Evolutionary conservation across 805 yeast genomes (phyloP).

Genomic region (Monosporozyma unispora): DNA sequence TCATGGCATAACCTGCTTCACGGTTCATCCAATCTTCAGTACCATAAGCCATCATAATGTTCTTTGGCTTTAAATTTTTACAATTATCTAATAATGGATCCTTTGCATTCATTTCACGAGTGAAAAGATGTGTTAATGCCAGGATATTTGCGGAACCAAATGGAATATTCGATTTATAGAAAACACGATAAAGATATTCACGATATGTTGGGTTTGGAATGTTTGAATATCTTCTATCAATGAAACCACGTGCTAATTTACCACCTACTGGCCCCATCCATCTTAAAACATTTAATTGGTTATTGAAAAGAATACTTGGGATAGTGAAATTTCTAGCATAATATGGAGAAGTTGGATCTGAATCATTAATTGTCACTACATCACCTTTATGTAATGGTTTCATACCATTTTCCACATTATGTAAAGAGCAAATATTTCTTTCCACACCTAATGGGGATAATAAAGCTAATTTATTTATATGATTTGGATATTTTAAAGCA

Average conservation of each 20-base stretch:
- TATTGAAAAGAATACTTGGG: slow-evolving; percentile 26
- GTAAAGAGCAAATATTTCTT: slow-evolving; percentile 52
- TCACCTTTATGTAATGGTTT: slow-evolving; percentile 7
- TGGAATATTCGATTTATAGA: slow-evolving; percentile 10
- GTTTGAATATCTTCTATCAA: slow-evolving; percentile 25
- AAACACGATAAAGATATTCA: slow-evolving; percentile 18
- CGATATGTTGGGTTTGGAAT: slow-evolving; percentile 21
- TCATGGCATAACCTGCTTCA: slow-evolving; percentile 37
- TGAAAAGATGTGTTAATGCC: slow-evolving; percentile 25
- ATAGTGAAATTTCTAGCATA: slow-evolving; percentile 23
- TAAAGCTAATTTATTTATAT: slow-evolving; percentile 46
- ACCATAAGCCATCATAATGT: slow-evolving; percentile 47
- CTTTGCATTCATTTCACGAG: slow-evolving; percentile 40
- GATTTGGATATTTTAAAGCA: slow-evolving; percentile 47
- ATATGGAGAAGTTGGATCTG: slow-evolving; percentile 33
- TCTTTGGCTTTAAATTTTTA: slow-evolving; percentile 27
- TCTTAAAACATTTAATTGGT: slow-evolving; percentile 42
- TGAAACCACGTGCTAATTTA: slow-evolving; percentile 28
- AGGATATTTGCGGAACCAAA: slow-evolving; percentile 15
- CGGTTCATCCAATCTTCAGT: slow-evolving; percentile 67
- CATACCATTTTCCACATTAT: slow-evolving; percentile 14
- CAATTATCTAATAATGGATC: slow-evolving; percentile 59
- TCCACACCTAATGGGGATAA: slow-evolving; percentile 78
- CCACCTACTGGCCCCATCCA: slow-evolving; percentile 37
- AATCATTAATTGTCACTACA: slow-evolving; percentile 30